These are phyloP conservation scores for Aspergillus hiratsukae DNA, from an alignment of 2,329 filamentous ascomycete species.

Conservation along the genomic window DNA sequence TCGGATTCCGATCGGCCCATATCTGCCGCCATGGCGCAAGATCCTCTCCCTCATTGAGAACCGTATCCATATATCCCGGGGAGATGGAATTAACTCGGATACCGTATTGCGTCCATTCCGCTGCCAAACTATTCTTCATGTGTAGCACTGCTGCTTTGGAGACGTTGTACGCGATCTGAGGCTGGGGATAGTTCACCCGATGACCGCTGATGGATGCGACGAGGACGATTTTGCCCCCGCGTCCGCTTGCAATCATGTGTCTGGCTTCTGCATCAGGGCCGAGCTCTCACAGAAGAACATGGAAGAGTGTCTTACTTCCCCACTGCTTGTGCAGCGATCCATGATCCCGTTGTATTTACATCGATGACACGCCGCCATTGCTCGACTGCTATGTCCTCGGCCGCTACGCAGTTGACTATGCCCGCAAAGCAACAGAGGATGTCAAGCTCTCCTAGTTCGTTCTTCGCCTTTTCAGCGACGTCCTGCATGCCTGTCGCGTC, in stretches of 20 bases:
- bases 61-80: conserved; percentile 73
- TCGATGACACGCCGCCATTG: conserved; percentile 64
- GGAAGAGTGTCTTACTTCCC: conserved; percentile 35
- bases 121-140: conserved; percentile 61
- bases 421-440: conserved; percentile 64
- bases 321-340: conserved; percentile 63
- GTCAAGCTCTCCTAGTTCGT: conserved; percentile 48
- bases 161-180: conserved; percentile 67
- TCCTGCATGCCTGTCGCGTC: conserved; percentile 34
- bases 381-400: conserved; percentile 53
- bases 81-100: conserved; percentile 67
- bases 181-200: conserved; percentile 66
- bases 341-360: conserved; percentile 67
- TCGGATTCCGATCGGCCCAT: conserved; percentile 58
- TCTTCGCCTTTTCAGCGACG: conserved; percentile 8
- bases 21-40: conserved; percentile 49
- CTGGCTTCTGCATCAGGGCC: conserved; percentile 14
- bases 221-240: conserved; percentile 60
- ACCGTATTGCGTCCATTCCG: conserved; percentile 67
- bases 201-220: conserved; percentile 66
- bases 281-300: background rate
- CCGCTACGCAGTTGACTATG: conserved; percentile 59
- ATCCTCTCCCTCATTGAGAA: conserved; percentile 63
- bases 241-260: conserved; percentile 50
- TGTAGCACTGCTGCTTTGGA: conserved; percentile 63